A percentile compares a stretch with the other conserved stretches of the same genome.
Conservation (phyloP, 768 basidiomycete species). For the Tylopilus vinaceipallidus region DNA sequence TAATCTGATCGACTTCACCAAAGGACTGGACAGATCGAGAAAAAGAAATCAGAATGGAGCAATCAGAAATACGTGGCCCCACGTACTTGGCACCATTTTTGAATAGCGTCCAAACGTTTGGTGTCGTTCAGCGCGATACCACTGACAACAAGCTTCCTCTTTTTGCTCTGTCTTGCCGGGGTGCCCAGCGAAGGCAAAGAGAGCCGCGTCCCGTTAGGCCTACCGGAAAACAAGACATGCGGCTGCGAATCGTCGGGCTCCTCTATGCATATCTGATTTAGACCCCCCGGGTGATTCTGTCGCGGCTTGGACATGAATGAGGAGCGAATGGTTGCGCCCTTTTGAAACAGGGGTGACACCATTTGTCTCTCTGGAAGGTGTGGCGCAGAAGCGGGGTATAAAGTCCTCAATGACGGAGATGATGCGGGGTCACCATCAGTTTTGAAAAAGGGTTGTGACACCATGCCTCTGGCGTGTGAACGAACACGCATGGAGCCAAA, state of each 20-base stretch:
- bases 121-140: slow-evolving; percentile 62
- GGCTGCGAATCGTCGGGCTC: slow-evolving; percentile 28
- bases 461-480: slow-evolving; percentile 23
- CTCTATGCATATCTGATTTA: slow-evolving; percentile 26
- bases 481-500: slow-evolving; percentile 34
- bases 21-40: slow-evolving; percentile 49
- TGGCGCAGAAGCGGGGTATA: slow-evolving; percentile 37
- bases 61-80: neutral
- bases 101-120: slow-evolving; percentile 63
- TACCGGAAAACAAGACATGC: slow-evolving; percentile 30
- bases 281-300: slow-evolving; percentile 8
- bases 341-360: slow-evolving; percentile 29
- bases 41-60: slow-evolving; percentile 4
- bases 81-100: slow-evolving; percentile 74
- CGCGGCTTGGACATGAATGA: slow-evolving; percentile 29
- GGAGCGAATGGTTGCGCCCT: slow-evolving; percentile 30
- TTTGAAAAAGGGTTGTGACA: slow-evolving; percentile 37
- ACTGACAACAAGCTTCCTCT: slow-evolving; percentile 66
- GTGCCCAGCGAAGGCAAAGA: slow-evolving; percentile 35
- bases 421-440: slow-evolving; percentile 22
- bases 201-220: slow-evolving; percentile 22
- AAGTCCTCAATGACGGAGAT: slow-evolving; percentile 38
- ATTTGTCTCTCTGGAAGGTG: slow-evolving; percentile 39
- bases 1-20: slow-evolving; percentile 73
- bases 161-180: slow-evolving; percentile 44